Evolutionary conservation across 768 basidiomycete species (phyloP), one percentile per base, ranked within the genome.

Genomic region (Macrolepiota dolichaula): DNA sequence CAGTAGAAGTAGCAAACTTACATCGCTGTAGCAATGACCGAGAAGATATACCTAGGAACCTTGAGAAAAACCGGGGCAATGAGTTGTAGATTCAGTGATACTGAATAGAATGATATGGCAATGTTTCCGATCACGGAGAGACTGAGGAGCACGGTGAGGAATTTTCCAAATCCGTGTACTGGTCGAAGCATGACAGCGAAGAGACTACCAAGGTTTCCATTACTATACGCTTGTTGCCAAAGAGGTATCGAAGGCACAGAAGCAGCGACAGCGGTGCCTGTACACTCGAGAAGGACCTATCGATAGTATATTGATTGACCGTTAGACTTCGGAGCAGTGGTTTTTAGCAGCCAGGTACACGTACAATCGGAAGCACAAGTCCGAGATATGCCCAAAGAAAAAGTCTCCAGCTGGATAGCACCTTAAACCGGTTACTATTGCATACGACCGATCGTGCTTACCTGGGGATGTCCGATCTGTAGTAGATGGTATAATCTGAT

Each of bases 81-180:
- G 1, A 88, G 79, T 68, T 94, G 92, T 64, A 91, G 76, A 68
- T 85, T 87, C 61, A 94, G 79, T 1, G 86, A 84, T 60, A 89
- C 82, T 47, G 88, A 91, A 72, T 97, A 97, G 63, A 94, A 86
- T 5, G 91, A 89, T 2, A 87, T 84, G 0, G 91, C 89, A 49
- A 92, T 88, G 73, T 94, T 95, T 2, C 84, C 90, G 1, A 86
- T 85, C 42, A 94, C 90, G 51, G 88, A 91, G 22, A 97, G 76
- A 59, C 89, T 89, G 63, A 96, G 79, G 49, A 96, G 74, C 36
- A 94, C 88, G 0, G 86, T 88, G 46, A 94, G 76, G 76, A 93
- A 89, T 68, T 90, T 89, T 7, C 91, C 87, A 69, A 92, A 92
- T 35, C 81, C 81, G 40, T 85, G 85, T 0, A 79, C 77, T 0